Evolutionary conservation across 2,329 filamentous ascomycete genomes (phyloP).

Genomic region (Trichoderma oligosporum): DNA sequence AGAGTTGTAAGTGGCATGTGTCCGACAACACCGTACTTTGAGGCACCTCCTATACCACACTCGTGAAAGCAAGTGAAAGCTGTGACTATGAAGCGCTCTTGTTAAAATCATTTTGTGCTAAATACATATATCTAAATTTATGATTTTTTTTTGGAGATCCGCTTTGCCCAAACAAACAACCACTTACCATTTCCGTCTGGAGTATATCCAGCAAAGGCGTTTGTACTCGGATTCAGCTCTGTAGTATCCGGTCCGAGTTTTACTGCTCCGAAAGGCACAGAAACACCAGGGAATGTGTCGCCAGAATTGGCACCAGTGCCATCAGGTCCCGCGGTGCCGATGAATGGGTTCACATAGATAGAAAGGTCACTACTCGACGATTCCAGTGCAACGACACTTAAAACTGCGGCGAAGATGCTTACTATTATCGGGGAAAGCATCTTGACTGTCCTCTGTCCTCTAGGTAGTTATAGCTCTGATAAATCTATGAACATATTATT

Average conservation of each 20-base stretch:
- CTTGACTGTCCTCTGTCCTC: not conserved
- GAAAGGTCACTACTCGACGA: not conserved
- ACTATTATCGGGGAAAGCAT: not conserved
- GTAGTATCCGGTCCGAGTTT: slow-evolving; percentile 43
- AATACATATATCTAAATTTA: no score
- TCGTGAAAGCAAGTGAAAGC: slow-evolving; percentile 53
- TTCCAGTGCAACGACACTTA: not conserved
- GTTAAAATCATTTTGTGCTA: not conserved
- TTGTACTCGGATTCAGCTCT: slow-evolving; percentile 12
- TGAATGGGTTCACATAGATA: slow-evolving; percentile 46
- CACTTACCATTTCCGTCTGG: slow-evolving; percentile 37
- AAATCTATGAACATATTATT: no score
- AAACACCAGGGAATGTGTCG: slow-evolving; percentile 42
- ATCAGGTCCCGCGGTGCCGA: slow-evolving; percentile 45
- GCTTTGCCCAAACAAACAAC: no score
- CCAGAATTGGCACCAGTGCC: slow-evolving; percentile 43
- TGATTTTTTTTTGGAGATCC: no score
- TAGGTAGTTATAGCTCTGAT: not conserved
- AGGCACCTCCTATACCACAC: slow-evolving; percentile 54
- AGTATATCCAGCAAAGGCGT: slow-evolving; percentile 36
- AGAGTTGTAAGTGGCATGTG: slow-evolving; percentile 44
- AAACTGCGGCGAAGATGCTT: not conserved
- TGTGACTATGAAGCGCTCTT: slow-evolving; percentile 32
- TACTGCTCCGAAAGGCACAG: slow-evolving; percentile 43
- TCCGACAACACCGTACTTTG: slow-evolving; percentile 55